A percentile compares a stretch with the other conserved stretches of the same genome.
These are phyloP conservation scores for Naganishia liquefaciens DNA, from an alignment of 1,284 basidiomycete genomes.

Conservation along the genomic window DNA sequence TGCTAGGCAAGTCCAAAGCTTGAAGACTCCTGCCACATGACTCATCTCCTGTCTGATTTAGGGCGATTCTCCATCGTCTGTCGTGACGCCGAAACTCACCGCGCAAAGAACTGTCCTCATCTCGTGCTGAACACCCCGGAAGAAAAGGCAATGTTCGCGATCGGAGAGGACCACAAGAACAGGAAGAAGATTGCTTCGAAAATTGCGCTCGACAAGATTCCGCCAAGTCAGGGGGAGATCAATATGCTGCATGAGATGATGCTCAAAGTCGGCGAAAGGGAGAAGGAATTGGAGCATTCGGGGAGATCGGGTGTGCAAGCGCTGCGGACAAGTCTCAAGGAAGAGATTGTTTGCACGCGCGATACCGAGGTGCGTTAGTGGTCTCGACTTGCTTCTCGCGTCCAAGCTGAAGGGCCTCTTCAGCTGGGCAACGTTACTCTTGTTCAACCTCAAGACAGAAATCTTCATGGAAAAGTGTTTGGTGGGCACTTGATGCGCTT, in stretches of 20 bases:
- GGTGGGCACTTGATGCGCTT: conserved; percentile 68
- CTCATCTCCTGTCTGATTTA: conserved; percentile 36
- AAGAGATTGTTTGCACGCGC: conserved; percentile 47
- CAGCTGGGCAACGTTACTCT: conserved; percentile 52
- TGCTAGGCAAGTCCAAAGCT: conserved; percentile 61
- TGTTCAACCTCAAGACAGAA: conserved; percentile 83
- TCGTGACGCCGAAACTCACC: conserved; percentile 67
- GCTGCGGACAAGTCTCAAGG: conserved; percentile 32
- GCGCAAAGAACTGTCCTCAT: conserved; percentile 66
- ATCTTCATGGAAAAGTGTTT: conserved; percentile 79
- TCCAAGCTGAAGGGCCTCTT: not conserved
- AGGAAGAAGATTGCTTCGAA: conserved; percentile 60
- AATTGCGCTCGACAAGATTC: conserved; percentile 67
- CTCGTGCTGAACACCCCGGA: conserved; percentile 64
- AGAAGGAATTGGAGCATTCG: conserved; percentile 52
- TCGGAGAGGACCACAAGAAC: conserved; percentile 69
- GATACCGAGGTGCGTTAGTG: conserved; percentile 45
- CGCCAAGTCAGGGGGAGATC: conserved; percentile 69
- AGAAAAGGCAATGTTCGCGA: conserved; percentile 64
- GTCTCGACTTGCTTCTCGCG: not conserved
- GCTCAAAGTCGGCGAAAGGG: conserved; percentile 56
- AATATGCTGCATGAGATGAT: conserved; percentile 68
- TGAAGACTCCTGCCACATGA: not conserved
- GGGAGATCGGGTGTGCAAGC: conserved; percentile 22
- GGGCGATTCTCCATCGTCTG: conserved; percentile 81